Base-by-base conservation (phyloP, 345 rosid species). In the Bruguiera gymnorhiza region DNA sequence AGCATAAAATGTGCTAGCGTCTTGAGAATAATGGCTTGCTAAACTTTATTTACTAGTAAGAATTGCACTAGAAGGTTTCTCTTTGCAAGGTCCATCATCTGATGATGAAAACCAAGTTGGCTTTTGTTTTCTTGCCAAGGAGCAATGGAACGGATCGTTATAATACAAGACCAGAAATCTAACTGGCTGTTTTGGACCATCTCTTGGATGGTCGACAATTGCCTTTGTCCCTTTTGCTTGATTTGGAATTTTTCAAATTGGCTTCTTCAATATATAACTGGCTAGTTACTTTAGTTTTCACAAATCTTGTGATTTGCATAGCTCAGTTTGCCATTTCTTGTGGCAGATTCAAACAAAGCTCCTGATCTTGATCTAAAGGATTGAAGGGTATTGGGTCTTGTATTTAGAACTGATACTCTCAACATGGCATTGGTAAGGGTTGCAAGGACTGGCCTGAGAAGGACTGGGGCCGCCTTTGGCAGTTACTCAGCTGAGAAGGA, bases 361-460 rank as follows among this genome's bases (percentile, higher is more conserved):
- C 65, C 50, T 32, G 15, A 9, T 43, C 23, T 67, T 48, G 60
- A 46, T 57, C 31, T 6, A 53, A 26, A 43, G 23, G 46, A 7
- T 61, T 70, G 23, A 30, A 52, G 29, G 43, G 60, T 63, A 67
- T 63, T 58, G 58, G 68, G 23, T 27, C 64, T 67, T 79, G 50
- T 3, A 27, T 24, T 65, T 31, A 62, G 73, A 66, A 53, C 72
- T 19, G 55, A 69, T 66, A 65, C 66, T 51, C 74, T 61, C 18
- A 21, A 24, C 18, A 87, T 89, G 96, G 90, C 96, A 70, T 76
- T 87, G 61, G 84, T 89, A 30, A 81, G 90, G 67, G 60, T 85
- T 67, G 82, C 81, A 21, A 69, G 84, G 63, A 75, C 76, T 63
- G 81, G 79, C 69, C 73, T 87, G 64, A 75, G 87, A 76, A 89